phyloP scores from a whole-genome alignment of 1,284 basidiomycete genomes.

The Ustilago curta region DNA sequence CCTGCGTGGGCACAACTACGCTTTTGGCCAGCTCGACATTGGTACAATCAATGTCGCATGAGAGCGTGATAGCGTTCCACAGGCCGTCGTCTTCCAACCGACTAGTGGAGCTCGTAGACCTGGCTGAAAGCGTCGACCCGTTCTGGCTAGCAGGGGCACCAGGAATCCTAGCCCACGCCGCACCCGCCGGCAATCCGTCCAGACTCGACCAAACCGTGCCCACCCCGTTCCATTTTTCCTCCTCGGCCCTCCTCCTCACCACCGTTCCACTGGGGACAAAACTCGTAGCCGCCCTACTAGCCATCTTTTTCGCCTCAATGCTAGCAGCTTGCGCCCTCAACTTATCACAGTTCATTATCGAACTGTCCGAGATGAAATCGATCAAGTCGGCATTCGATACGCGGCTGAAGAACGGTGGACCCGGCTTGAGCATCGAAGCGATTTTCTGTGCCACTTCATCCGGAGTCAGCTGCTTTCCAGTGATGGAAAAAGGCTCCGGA shows the following conservation, averaged over 20 bases:
- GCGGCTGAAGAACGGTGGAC: slow-evolving; percentile 61
- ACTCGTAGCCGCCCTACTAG: slow-evolving; percentile 20
- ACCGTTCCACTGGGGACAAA: slow-evolving; percentile 41
- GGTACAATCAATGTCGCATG: slow-evolving; percentile 50
- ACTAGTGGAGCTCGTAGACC: neutral
- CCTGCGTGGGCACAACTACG: slow-evolving; percentile 54
- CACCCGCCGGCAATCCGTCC: slow-evolving; percentile 54
- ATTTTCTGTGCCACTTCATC: slow-evolving; percentile 60
- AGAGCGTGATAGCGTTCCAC: slow-evolving; percentile 57
- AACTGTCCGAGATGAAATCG: slow-evolving; percentile 49
- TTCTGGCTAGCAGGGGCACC: slow-evolving; percentile 12
- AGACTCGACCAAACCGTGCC: slow-evolving; percentile 59
- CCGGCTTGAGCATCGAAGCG: slow-evolving; percentile 59
- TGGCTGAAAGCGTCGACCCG: slow-evolving; percentile 23
- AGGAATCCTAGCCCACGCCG: slow-evolving; percentile 37
- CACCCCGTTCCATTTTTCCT: slow-evolving; percentile 46
- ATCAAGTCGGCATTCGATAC: slow-evolving; percentile 58
- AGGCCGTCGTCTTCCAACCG: slow-evolving; percentile 57
- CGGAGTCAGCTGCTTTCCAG: slow-evolving; percentile 48
- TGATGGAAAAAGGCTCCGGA: slow-evolving; percentile 23
- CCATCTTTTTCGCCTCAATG: slow-evolving; percentile 29
- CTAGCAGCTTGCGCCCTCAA: slow-evolving; percentile 22
- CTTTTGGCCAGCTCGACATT: slow-evolving; percentile 42
- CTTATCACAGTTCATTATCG: slow-evolving; percentile 59
- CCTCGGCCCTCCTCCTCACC: slow-evolving; percentile 28